Percentiles rank a stretch among this genome's conserved stretches.
Evolutionary conservation across 202 grass and related monocot species (phyloP).

Genomic region (Eragrostis tef): DNA sequence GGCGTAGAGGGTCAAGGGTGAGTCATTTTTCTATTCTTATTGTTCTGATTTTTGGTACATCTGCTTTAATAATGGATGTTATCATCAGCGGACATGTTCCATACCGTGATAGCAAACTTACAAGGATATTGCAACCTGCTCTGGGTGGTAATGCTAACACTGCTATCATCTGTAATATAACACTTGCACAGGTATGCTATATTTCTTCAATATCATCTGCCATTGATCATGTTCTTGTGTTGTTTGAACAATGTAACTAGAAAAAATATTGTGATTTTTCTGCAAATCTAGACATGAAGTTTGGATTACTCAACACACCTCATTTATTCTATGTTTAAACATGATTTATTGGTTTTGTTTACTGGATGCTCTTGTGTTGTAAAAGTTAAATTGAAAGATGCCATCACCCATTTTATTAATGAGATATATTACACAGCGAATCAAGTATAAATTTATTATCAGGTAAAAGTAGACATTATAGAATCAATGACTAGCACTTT

Average conservation of each 20-base stretch:
- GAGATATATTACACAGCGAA: background rate
- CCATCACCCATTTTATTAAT: constrained; percentile 20
- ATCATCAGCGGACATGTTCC: constrained; percentile 81
- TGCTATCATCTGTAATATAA: constrained; percentile 97
- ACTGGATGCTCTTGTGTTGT: constrained; percentile 11
- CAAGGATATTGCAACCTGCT: constrained; percentile 88
- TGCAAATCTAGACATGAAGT: constrained; percentile 22
- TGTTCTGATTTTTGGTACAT: constrained; percentile 39
- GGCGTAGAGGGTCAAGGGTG: constrained; percentile 87
- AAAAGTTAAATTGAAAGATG: constrained; percentile 28
- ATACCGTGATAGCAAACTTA: constrained; percentile 93
- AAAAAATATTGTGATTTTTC: constrained; percentile 7
- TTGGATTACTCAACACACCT: background rate
- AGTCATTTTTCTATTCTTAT: constrained; percentile 36
- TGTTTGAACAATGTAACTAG: constrained; percentile 21
- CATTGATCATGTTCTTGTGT: background rate
- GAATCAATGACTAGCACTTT: background rate
- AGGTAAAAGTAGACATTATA: background rate
- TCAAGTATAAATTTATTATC: background rate
- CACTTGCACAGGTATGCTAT: constrained; percentile 76
- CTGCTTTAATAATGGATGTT: constrained; percentile 40
- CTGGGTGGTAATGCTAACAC: constrained; percentile 96
- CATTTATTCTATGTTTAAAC: constrained; percentile 24
- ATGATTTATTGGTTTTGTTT: constrained; percentile 25
- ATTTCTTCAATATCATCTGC: constrained; percentile 22